Conservation (phyloP, 2,329 filamentous ascomycete genomes). For the Akanthomyces dipterigenus region DNA sequence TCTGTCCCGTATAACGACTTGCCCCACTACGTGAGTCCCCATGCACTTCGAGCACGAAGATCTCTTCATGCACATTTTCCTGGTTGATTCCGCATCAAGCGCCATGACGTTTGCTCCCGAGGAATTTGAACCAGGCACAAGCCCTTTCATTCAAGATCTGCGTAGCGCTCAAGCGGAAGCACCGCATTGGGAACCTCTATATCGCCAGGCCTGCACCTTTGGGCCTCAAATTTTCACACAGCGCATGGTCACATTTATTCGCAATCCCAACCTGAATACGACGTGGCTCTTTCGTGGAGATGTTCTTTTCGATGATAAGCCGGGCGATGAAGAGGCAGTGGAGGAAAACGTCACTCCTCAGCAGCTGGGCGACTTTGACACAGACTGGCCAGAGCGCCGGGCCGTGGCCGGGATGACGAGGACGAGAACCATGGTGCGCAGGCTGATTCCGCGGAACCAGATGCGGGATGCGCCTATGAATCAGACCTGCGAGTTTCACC, state of each 20-base stretch:
- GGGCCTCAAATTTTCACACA: slow-evolving; percentile 53
- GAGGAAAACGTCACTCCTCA: not conserved
- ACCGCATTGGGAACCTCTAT: slow-evolving; percentile 46
- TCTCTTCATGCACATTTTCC: not conserved
- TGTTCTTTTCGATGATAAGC: slow-evolving; percentile 41
- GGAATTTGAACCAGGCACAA: slow-evolving; percentile 18
- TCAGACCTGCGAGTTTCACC: slow-evolving; percentile 78
- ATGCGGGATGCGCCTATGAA: slow-evolving; percentile 66
- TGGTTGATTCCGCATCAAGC: not conserved
- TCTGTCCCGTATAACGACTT: too few species aligned
- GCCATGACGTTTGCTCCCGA: not conserved
- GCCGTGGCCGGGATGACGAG: slow-evolving; percentile 28
- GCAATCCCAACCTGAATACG: slow-evolving; percentile 75
- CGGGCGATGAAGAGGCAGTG: slow-evolving; percentile 17
- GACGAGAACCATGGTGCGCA: slow-evolving; percentile 63
- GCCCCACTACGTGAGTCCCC: not conserved
- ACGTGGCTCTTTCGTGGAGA: slow-evolving; percentile 74
- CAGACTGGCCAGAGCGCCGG: not conserved
- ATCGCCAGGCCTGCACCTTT: slow-evolving; percentile 54
- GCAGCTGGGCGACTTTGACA: slow-evolving; percentile 23
- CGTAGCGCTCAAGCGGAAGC: slow-evolving; percentile 18
- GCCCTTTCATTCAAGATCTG: slow-evolving; percentile 29
- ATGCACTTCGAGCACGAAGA: not conserved
- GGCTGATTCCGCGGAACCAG: slow-evolving; percentile 75
- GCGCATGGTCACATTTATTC: slow-evolving; percentile 68